A percentile compares a stretch with the other conserved stretches of the same genome.
phyloP scores from a whole-genome alignment of 2,329 filamentous ascomycete genomes.

The Penicillium griseofulvum region DNA sequence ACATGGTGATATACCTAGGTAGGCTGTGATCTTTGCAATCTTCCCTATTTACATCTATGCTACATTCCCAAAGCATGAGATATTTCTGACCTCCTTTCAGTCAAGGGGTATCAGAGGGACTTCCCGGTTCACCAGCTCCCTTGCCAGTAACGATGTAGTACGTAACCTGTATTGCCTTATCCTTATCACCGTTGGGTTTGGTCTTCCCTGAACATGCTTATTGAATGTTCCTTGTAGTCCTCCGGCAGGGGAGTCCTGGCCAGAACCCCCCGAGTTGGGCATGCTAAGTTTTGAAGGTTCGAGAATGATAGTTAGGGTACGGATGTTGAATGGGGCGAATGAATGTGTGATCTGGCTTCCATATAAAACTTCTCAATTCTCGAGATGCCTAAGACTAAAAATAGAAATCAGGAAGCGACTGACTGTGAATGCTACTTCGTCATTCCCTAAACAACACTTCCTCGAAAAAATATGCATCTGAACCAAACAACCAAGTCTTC shows the following conservation, averaged over 20 bases:
- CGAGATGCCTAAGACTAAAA: no score
- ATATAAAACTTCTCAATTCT: no score
- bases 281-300: background rate
- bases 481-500: background rate
- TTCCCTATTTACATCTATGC: no score
- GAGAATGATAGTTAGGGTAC: background rate
- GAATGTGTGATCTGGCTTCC: no score
- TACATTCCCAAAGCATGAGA: background rate
- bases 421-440: no score
- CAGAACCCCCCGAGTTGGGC: background rate
- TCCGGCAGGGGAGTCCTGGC: background rate
- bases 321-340: background rate
- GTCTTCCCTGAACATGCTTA: background rate
- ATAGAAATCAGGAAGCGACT: no score
- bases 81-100: background rate
- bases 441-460: background rate
- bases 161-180: background rate
- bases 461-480: background rate
- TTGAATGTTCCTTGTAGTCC: background rate
- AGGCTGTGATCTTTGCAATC: no score
- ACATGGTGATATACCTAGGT: no score
- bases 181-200: background rate
- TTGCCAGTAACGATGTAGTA: background rate
- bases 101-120: background rate
- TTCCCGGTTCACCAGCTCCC: background rate